Evolutionary conservation across 148 eudicot species (phyloP).

Genomic region (Rhododendron kiyosumense): DNA sequence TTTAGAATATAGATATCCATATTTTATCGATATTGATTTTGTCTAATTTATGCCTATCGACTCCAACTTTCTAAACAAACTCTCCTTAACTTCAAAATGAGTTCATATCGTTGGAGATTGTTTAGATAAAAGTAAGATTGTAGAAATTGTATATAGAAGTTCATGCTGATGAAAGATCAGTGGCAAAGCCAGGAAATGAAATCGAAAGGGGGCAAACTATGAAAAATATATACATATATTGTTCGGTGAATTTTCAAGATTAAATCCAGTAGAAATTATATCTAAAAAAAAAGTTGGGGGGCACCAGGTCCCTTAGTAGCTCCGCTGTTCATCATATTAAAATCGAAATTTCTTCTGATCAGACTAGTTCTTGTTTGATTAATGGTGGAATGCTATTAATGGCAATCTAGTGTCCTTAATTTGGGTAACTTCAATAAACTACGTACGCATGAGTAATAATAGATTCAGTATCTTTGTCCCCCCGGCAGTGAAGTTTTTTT

Average conservation of each 20-base stretch:
- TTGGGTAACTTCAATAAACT: background rate
- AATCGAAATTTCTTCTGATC: too few species aligned
- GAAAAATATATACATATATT: too few species aligned
- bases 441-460: background rate
- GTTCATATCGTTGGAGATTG: background rate
- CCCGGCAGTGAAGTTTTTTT: too few species aligned
- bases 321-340: background rate
- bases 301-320: too few species aligned
- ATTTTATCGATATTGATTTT: background rate
- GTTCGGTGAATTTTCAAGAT: too few species aligned
- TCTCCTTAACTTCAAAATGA: background rate
- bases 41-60: background rate
- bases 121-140: background rate
- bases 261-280: too few species aligned
- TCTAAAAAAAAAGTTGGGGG: too few species aligned
- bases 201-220: too few species aligned
- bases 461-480: too few species aligned
- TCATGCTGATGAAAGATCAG: too few species aligned
- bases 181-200: too few species aligned
- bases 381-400: background rate
- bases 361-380: background rate
- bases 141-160: too few species aligned
- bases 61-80: background rate
- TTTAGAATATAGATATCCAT: background rate
- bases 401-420: background rate